Base-by-base conservation (phyloP, 257 asterid genomes). In the Przewalskia tangutica region DNA sequence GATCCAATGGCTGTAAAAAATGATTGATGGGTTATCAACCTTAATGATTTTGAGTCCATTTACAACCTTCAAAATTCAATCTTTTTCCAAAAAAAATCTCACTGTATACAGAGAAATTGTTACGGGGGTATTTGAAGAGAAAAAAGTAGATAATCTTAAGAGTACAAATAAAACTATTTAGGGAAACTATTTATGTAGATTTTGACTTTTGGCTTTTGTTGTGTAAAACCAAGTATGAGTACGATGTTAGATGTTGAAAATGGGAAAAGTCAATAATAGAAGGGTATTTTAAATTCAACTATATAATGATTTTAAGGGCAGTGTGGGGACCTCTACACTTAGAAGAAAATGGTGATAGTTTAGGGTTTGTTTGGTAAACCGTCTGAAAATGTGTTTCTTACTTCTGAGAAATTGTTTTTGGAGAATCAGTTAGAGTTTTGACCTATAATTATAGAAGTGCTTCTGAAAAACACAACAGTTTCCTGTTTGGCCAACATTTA, bases 1-100 rank as follows among this genome's bases (percentile, higher is more conserved):
- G 96, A 93, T 89, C 97, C 90, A 20, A 89, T 93, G 50, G 95
- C 95, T 2, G 87, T 4, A 88, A 94, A 93, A 70, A 95, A 94
- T 46, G 97, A 94, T 86, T 95, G 99, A 90, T 91, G 97, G 97
- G 89, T 82, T 85, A 95, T 88, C 90, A 94, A 89, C 70, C 97
- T 86, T 54, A 94, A 81, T 66, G 97, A 90, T 85, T 84, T 93
- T 50, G 97, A 86, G 88, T 95, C 98, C 97, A 93, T 94, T 38
- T 38, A 38, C 42, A 38, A 27, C 32, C 32, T 27, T 27, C 32
- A 27, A 27, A 27, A 27, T 27, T 27, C 32, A 27, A 27, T 27
- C 32, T 27, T 27, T 27, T 27, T 27, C 32, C 32, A 27, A 27
- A 0, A 0, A 0, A 0, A 1, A 1, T 27, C 32, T 27, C 32